A percentile compares a stretch with the other conserved stretches of the same genome.
Evolutionary conservation across 1,284 basidiomycete species (phyloP).

Genomic region (Boletellus sp.): DNA sequence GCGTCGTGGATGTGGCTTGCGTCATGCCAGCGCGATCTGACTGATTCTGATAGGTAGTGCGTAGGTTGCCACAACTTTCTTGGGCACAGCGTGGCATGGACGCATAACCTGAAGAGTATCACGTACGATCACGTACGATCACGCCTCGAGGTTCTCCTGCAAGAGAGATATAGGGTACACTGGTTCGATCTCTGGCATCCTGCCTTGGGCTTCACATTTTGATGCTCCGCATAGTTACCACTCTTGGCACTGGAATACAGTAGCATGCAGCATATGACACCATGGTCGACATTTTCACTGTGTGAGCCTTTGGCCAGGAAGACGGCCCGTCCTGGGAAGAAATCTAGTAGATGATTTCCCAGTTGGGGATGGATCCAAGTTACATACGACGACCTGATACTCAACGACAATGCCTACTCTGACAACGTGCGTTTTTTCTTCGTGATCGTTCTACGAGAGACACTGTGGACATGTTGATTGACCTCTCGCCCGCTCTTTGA

Average conservation of each 20-base stretch:
- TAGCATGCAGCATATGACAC: conserved; percentile 43
- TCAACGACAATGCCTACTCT: too few species aligned
- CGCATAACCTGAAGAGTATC: conserved; percentile 29
- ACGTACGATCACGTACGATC: conserved; percentile 32
- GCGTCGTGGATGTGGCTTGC: too few species aligned
- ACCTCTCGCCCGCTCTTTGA: too few species aligned
- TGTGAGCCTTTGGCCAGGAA: background rate
- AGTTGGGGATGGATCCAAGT: background rate
- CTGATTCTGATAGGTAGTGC: too few species aligned
- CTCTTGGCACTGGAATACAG: conserved; percentile 43
- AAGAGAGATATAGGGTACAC: conserved; percentile 14
- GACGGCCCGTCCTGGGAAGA: background rate
- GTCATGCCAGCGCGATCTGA: too few species aligned
- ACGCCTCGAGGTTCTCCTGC: conserved; percentile 29
- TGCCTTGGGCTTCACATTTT: background rate
- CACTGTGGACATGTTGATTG: too few species aligned
- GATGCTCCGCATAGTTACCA: conserved; percentile 28
- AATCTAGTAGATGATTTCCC: background rate
- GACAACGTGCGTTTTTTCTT: too few species aligned
- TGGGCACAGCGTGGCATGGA: conserved; percentile 42
- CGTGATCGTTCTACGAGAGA: too few species aligned
- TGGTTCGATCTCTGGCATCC: background rate
- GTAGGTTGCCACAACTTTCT: conserved; percentile 17
- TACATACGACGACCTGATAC: too few species aligned
- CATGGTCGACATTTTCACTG: too few species aligned